A percentile compares a stretch with the other conserved stretches of the same genome.
Conservation (phyloP, 345 rosid genomes). For the Arabis alpina region DNA sequence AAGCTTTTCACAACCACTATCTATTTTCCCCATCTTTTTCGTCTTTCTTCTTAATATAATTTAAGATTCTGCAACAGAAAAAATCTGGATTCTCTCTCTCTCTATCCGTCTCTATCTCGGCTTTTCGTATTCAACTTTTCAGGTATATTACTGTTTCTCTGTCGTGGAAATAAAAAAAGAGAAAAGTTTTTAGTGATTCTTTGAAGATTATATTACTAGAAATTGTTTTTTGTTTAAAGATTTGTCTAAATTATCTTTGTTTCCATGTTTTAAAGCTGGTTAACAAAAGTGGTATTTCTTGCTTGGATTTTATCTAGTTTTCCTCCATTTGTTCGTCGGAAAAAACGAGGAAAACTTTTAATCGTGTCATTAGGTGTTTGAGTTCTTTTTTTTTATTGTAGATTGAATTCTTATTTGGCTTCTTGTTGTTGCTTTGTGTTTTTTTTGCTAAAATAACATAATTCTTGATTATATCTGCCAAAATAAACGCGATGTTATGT, state of each 20-base stretch:
- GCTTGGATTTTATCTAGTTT: not conserved
- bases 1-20: slow-evolving; percentile 16
- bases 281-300: not conserved
- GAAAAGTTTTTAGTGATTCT: not conserved
- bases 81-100: slow-evolving; percentile 16
- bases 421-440: not conserved
- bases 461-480: too few species aligned
- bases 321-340: not conserved
- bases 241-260: not conserved
- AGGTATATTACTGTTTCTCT: slow-evolving; percentile 16
- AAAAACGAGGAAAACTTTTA: not conserved
- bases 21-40: not conserved
- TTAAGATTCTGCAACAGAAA: slow-evolving; percentile 19
- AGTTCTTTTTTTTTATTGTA: too few species aligned
- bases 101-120: not conserved
- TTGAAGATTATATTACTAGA: slow-evolving; percentile 3
- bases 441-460: too few species aligned
- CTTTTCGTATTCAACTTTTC: slow-evolving; percentile 22
- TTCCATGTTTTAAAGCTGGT: not conserved
- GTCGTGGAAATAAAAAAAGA: not conserved
- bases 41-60: not conserved
- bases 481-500: too few species aligned
- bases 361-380: not conserved
- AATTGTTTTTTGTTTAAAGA: not conserved
- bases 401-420: not conserved